These are phyloP conservation scores for Kwoniella dendrophila DNA, from an alignment of 768 basidiomycete species.

Conservation along the genomic window DNA sequence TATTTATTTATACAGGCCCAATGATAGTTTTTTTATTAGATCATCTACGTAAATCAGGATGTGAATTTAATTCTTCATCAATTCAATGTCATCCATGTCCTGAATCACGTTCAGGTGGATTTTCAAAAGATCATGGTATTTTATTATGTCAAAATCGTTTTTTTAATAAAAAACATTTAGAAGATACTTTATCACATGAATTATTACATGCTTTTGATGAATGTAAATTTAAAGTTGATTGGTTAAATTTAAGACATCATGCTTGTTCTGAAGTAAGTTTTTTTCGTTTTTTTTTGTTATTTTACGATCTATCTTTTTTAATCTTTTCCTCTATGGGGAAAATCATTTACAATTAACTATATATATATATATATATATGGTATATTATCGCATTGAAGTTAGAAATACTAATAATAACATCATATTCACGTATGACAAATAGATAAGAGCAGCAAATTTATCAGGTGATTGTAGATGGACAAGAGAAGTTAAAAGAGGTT, in stretches of 20 bases:
- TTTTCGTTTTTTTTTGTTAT: neutral
- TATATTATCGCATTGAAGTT: too few species aligned
- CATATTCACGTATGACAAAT: slow-evolving; percentile 5
- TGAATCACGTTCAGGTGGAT: slow-evolving; percentile 73
- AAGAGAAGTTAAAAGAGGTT: slow-evolving; percentile 76
- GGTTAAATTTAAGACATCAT: slow-evolving; percentile 86
- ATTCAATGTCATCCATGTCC: slow-evolving; percentile 86
- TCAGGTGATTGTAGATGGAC: slow-evolving; percentile 89
- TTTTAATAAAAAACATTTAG: slow-evolving; percentile 80
- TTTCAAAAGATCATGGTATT: slow-evolving; percentile 73
- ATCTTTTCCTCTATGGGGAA: too few species aligned
- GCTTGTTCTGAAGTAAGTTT: slow-evolving; percentile 91
- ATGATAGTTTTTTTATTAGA: slow-evolving; percentile 86
- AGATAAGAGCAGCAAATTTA: slow-evolving; percentile 94
- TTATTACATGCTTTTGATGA: slow-evolving; percentile 95
- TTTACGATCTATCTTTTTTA: neutral
- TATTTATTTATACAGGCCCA: slow-evolving; percentile 66
- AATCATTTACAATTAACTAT: too few species aligned
- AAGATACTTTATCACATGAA: slow-evolving; percentile 90
- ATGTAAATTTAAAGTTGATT: slow-evolving; percentile 90
- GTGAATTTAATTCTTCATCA: slow-evolving; percentile 69
- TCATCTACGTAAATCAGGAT: slow-evolving; percentile 76
- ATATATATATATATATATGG: too few species aligned
- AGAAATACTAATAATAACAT: neutral
- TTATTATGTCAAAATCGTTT: slow-evolving; percentile 84